These are phyloP conservation scores for Iberis pinnata DNA, from an alignment of 345 rosid species.

Conservation along the genomic window DNA sequence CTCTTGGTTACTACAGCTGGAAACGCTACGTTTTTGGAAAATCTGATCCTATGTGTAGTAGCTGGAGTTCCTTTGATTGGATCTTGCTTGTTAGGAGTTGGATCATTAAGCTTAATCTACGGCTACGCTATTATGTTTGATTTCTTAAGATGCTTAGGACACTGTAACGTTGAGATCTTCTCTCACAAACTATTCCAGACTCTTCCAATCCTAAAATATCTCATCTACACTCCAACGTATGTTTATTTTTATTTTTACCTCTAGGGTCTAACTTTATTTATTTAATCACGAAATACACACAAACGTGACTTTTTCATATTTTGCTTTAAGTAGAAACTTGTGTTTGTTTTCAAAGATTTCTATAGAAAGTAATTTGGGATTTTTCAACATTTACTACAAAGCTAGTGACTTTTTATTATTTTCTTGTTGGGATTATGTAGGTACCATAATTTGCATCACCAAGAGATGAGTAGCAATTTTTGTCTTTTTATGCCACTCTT, in stretches of 20 bases:
- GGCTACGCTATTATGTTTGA: constrained; percentile 60
- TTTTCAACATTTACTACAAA: too few relatives aligned
- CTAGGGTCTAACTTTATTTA: background rate
- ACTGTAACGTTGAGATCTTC: constrained; percentile 71
- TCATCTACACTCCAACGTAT: constrained; percentile 86
- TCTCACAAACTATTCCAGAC: constrained; percentile 47
- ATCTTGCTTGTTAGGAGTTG: constrained; percentile 53
- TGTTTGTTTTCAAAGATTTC: background rate
- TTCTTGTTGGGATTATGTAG: constrained; percentile 32
- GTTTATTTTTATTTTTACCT: background rate
- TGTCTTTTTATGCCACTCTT: constrained; percentile 95
- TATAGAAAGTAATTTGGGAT: background rate
- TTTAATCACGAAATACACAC: too few relatives aligned
- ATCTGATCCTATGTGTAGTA: constrained; percentile 38
- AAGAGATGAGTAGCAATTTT: constrained; percentile 66
- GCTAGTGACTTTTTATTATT: too few relatives aligned
- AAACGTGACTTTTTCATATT: background rate
- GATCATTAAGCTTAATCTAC: constrained; percentile 50
- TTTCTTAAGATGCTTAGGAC: constrained; percentile 74
- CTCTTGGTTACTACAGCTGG: constrained; percentile 45
- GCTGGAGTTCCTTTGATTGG: constrained; percentile 71
- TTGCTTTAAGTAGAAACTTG: background rate
- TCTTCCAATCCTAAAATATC: constrained; percentile 60
- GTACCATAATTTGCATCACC: constrained; percentile 82
- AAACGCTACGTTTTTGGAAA: constrained; percentile 64